Base-by-base conservation (phyloP, 78 protist species). In the slime mould (Dictyostelium discoideum) region DNA sequence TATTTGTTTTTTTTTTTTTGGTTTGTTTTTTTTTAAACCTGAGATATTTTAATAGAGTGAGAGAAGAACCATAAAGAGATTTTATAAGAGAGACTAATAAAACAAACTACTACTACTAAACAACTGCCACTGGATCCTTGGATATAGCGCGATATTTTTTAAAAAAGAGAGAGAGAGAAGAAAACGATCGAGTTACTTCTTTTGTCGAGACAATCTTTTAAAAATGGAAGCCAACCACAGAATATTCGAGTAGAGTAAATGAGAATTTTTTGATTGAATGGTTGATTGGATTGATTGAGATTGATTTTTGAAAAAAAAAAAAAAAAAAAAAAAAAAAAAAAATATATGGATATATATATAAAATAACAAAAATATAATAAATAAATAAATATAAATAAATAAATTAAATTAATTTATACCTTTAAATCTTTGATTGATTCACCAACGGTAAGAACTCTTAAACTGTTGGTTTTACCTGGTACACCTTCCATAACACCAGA, bases 401-500 rank as follows among this genome's bases (percentile, higher is more conserved):
- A 11, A 54, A 14, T 1, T 1, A 54, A 60, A 60, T 60, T 60
- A 60, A 74, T 74, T 37, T 74, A 74, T 74, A 74, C 81, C 46
- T 74, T 74, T 37, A 74, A 37, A 74, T 37, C 81, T 74, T 37
- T 74, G 39, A 74, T 74, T 74, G 81, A 74, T 67, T 88, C 87
- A 22, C 94, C 94, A 65, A 88, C 94, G 0, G 85, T 77, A 3
- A 82, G 32, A 39, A 95, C 93, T 72, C 90, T 67, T 13, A 95
- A 69, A 10, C 83, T 48, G 87, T 95, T 88, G 3, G 94, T 95
- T 67, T 92, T 92, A 54, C 97, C 97, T 69, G 94, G 87, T 42
- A 95, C 92, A 85, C 87, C 87, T 72, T 87, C 93, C 92, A 87
- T 86, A 29, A 87, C 69, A 83, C 97, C 97, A 44, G 93, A 85